phyloP scores from a whole-genome alignment of 352 stramenopile species.

The Globisporangium nagaii region DNA sequence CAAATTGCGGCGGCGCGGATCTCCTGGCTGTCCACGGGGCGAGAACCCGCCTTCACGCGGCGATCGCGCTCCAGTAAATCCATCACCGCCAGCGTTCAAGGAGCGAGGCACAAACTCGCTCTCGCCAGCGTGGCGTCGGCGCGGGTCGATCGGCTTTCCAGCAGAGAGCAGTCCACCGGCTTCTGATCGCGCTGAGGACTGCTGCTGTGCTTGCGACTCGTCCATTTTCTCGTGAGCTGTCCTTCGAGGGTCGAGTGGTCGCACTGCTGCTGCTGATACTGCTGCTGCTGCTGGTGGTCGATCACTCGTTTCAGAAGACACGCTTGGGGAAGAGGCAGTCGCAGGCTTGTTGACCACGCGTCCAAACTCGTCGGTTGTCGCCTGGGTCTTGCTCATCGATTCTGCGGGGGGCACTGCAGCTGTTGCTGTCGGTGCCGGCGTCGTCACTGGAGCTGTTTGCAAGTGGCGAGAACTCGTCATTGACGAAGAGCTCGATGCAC shows the following conservation, averaged over 20 bases:
- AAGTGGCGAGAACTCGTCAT: neutral
- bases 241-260: constrained; percentile 24
- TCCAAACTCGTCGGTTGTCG: constrained; percentile 49
- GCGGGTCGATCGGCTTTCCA: constrained; percentile 25
- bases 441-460: neutral
- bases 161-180: constrained; percentile 4
- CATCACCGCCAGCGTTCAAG: neutral
- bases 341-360: constrained; percentile 22
- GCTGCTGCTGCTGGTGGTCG: constrained; percentile 4
- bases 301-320: neutral
- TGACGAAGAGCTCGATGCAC: neutral
- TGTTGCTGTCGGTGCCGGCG: neutral
- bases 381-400: constrained; percentile 9
- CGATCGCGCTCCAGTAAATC: too few relatives aligned
- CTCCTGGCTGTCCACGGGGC: neutral
- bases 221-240: neutral
- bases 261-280: too few relatives aligned
- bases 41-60: neutral
- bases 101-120: constrained; percentile 3
- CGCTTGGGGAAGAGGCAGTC: neutral
- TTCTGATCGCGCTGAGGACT: neutral
- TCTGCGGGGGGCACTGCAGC: neutral
- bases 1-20: constrained; percentile 34
- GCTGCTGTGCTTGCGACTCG: neutral
- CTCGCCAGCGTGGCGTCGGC: constrained; percentile 19